A percentile compares a stretch with the other conserved stretches of the same genome.
These are phyloP conservation scores for Scedosporium boydii DNA, from an alignment of 2,329 filamentous ascomycete genomes.

Conservation along the genomic window DNA sequence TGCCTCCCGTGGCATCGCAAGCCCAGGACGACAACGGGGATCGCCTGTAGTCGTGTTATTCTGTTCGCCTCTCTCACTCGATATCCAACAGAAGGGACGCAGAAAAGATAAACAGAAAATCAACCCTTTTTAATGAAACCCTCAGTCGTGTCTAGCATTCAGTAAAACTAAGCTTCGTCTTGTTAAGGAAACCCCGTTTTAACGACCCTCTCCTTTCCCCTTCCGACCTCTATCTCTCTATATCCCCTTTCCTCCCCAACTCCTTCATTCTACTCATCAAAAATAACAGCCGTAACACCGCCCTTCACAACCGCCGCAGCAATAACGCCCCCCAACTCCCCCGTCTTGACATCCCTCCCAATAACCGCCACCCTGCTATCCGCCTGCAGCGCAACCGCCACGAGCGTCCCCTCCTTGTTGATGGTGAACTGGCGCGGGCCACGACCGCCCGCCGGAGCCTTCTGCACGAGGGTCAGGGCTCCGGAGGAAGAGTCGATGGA, in stretches of 20 bases:
- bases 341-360: conserved; percentile 47
- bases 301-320: conserved; percentile 32
- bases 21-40: too few relatives aligned
- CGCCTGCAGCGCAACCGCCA: conserved; percentile 57
- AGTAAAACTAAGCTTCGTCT: background rate
- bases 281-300: conserved; percentile 36
- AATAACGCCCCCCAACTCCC: conserved; percentile 40
- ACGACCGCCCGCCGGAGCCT: conserved; percentile 53
- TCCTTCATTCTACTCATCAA: conserved; percentile 26
- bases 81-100: too few relatives aligned
- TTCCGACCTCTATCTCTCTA: background rate
- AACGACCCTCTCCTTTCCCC: too few relatives aligned
- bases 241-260: background rate
- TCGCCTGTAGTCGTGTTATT: too few relatives aligned
- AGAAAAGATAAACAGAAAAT: too few relatives aligned
- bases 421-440: conserved; percentile 60
- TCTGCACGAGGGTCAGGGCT: conserved; percentile 42
- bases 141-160: too few relatives aligned
- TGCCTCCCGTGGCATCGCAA: too few relatives aligned
- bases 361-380: conserved; percentile 53
- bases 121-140: too few relatives aligned
- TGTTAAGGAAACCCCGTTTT: background rate
- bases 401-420: conserved; percentile 51
- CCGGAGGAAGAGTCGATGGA: conserved; percentile 44
- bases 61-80: too few relatives aligned